Evolutionary conservation across 805 yeast species (phyloP), one percentile per base, ranked within the genome.

Genomic region (Barnettozyma populi): DNA sequence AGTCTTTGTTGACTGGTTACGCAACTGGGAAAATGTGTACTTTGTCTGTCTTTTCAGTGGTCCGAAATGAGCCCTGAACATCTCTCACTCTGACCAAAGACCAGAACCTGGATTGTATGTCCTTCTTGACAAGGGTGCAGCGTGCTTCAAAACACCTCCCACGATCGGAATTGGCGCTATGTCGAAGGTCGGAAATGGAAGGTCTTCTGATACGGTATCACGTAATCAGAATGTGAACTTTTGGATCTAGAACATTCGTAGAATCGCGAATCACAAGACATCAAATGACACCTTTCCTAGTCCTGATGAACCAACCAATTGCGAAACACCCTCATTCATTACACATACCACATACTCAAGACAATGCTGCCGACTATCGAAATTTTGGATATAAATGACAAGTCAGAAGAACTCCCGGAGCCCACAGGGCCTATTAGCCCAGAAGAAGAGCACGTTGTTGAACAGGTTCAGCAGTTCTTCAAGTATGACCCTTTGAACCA

Each of bases 391-490:
- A 61, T 64, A 46, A 64, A 64, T 51, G 68, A 64, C 48, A 57
- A 57, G 43, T 23, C 43, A 2, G 39, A 43, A 9, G 43, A 38
- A 10, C 21, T 38, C 1, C 16, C 35, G 7, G 59, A 50, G 35
- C 20, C 34, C 1, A 13, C 38, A 2, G 62, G 50, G 36, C 61
- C 63, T 3, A 41, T 55, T 5, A 59, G 55, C 3, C 68, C 68
- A 1, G 57, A 50, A 36, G 64, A 61, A 25, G 54, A 57, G 13
- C 50, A 50, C 40, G 49, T 61, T 23, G 62, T 61, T 29, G 80
- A 78, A 46, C 76, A 74, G 32, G 79, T 84, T n/a, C 74, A 83
- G 37, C 67, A 71, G 6, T 62, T 84, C 9, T 86, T 94, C 92
- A 80, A 78, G 53, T 72, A 73, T 45, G 88, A 84, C 55, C 82